phyloP scores from a whole-genome alignment of 495 filamentous ascomycete species.

The Xylaria castorea region DNA sequence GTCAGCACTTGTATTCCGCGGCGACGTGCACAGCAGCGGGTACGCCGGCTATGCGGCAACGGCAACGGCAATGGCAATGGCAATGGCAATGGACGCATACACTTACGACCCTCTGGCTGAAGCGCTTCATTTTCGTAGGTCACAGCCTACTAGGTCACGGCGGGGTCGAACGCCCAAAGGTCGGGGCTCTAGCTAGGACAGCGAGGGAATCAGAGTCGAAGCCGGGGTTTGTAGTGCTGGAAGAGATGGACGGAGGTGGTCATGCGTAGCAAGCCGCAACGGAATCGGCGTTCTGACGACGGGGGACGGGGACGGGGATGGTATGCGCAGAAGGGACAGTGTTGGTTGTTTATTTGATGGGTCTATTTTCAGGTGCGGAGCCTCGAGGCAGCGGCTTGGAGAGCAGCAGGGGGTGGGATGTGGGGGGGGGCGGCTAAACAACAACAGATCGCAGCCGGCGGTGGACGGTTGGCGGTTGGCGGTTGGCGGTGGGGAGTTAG shows the following conservation, averaged over 20 bases:
- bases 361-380: conserved; percentile 31
- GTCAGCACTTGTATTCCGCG: conserved; percentile 11
- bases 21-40: conserved; percentile 8
- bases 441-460: conserved; percentile 17
- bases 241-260: conserved; percentile 6
- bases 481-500: neutral
- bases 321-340: conserved; percentile 6
- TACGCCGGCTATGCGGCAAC: conserved; percentile 29
- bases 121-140: conserved; percentile 87
- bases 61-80: no score
- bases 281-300: conserved; percentile 19
- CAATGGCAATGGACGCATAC: conserved; percentile 20
- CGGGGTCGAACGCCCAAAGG: conserved; percentile 35
- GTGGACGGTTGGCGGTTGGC: no score
- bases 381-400: conserved; percentile 25
- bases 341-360: conserved; percentile 19
- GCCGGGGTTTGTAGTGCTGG: conserved; percentile 10
- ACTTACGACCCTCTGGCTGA: conserved; percentile 96
- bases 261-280: conserved; percentile 17
- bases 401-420: no score
- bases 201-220: conserved; percentile 20
- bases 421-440: conserved; percentile 12
- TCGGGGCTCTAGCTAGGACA: conserved; percentile 7
- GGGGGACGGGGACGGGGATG: conserved; percentile 21
- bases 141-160: conserved; percentile 46